These are phyloP conservation scores for Aspergillus sp. DNA, from an alignment of 2,329 filamentous ascomycete species.

Conservation along the genomic window DNA sequence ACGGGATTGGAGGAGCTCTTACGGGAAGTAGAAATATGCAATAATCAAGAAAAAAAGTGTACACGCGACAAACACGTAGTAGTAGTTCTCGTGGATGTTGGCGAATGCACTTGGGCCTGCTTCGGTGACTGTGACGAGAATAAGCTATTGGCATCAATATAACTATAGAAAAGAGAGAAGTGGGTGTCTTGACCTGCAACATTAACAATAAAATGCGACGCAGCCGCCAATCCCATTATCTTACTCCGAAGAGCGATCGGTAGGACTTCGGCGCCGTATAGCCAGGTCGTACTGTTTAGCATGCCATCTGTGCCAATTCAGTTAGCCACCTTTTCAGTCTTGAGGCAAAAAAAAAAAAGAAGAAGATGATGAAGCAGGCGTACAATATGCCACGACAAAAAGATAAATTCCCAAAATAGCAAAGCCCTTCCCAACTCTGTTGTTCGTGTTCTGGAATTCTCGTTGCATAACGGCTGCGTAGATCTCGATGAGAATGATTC, in stretches of 20 bases:
- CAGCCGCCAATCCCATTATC: conserved; percentile 50
- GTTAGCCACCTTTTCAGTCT: conserved; percentile 3
- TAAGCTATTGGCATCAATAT: background rate
- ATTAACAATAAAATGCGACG: conserved; percentile 51
- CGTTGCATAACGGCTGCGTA: conserved; percentile 55
- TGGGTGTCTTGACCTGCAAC: conserved; percentile 35
- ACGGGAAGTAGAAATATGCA: conserved; percentile 52
- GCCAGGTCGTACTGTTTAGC: conserved; percentile 50
- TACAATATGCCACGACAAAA: conserved; percentile 41
- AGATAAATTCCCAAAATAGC: conserved; percentile 55
- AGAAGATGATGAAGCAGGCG: background rate
- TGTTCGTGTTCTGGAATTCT: conserved; percentile 50
- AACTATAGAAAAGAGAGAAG: background rate
- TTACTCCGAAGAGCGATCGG: conserved; percentile 49
- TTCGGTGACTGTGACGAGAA: conserved; percentile 37
- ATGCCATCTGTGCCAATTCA: conserved; percentile 36
- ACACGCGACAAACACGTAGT: conserved; percentile 54
- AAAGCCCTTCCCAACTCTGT: conserved; percentile 52
- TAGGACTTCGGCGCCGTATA: conserved; percentile 51
- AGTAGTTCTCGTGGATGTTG: conserved; percentile 54
- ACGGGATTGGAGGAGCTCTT: conserved; percentile 11
- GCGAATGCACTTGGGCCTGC: conserved; percentile 52
- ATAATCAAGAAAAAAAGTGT: conserved; percentile 46
- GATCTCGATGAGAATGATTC: conserved; percentile 51
- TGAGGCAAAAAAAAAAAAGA: background rate